These are phyloP conservation scores for Physcomitrellopsis africana DNA, from an alignment of 225 moss, liverwort and hornwort genomes.

Conservation along the genomic window DNA sequence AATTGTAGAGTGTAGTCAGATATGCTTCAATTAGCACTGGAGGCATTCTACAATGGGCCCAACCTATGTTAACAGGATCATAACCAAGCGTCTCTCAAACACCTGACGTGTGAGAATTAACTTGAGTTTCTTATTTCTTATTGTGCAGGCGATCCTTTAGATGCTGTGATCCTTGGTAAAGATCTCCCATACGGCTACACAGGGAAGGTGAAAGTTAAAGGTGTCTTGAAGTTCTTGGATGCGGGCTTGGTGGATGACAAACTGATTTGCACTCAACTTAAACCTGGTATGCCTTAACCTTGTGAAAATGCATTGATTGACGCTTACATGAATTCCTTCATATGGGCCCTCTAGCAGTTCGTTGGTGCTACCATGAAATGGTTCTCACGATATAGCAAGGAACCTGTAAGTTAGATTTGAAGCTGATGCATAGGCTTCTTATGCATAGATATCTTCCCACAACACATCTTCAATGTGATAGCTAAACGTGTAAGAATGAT, in stretches of 20 bases:
- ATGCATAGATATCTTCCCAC: neutral
- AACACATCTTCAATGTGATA: neutral
- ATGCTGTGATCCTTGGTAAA: constrained; percentile 61
- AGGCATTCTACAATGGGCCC: neutral
- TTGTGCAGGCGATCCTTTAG: constrained; percentile 61
- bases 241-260: constrained; percentile 71
- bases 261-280: constrained; percentile 65
- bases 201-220: constrained; percentile 62
- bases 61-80: neutral
- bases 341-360: too few species aligned
- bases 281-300: constrained; percentile 34
- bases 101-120: neutral
- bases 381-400: neutral
- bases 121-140: neutral
- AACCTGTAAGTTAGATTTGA: neutral
- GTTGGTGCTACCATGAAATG: too few species aligned
- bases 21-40: neutral
- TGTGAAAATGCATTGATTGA: neutral
- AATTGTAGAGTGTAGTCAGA: neutral
- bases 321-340: too few species aligned
- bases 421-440: neutral
- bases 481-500: neutral
- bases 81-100: too few species aligned
- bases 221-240: constrained; percentile 63
- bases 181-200: constrained; percentile 61